Conservation (phyloP, 2,329 filamentous ascomycete species). For the Penicillium paneum region DNA sequence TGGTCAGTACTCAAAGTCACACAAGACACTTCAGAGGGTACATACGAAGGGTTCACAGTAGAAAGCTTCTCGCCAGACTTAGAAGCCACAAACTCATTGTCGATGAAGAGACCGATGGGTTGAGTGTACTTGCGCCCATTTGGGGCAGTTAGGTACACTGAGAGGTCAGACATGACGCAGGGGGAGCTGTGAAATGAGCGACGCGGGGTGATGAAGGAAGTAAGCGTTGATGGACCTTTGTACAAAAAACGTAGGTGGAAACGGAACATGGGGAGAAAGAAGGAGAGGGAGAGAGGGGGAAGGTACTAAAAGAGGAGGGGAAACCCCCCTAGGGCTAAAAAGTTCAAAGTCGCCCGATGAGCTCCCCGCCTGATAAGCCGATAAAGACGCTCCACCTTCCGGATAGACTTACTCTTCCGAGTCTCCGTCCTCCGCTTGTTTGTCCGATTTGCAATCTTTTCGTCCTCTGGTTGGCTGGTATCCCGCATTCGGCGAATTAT, state of each 20-base stretch:
- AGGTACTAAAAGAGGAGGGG: neutral
- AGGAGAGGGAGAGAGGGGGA: neutral
- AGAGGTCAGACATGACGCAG: constrained; percentile 38
- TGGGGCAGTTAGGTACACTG: constrained; percentile 64
- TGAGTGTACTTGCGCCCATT: constrained; percentile 71
- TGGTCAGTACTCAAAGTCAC: constrained; percentile 12
- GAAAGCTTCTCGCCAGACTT: constrained; percentile 62
- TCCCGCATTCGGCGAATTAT: neutral
- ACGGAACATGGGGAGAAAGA: constrained; percentile 10
- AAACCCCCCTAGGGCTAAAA: neutral
- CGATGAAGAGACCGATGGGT: constrained; percentile 77
- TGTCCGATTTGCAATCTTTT: constrained; percentile 1
- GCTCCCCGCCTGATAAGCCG: constrained; percentile 21
- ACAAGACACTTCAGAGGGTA: neutral
- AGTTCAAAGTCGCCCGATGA: neutral
- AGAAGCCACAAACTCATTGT: constrained; percentile 73
- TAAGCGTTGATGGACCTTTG: constrained; percentile 3
- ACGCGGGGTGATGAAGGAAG: neutral
- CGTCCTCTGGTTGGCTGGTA: neutral
- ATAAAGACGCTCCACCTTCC: constrained; percentile 24
- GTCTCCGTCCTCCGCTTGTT: neutral
- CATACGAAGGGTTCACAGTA: constrained; percentile 63
- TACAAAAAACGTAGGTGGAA: constrained; percentile 9
- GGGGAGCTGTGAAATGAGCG: constrained; percentile 27
- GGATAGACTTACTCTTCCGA: constrained; percentile 35